Conservation (phyloP, 2,329 filamentous ascomycete genomes). For the Trichoderma sp. region DNA sequence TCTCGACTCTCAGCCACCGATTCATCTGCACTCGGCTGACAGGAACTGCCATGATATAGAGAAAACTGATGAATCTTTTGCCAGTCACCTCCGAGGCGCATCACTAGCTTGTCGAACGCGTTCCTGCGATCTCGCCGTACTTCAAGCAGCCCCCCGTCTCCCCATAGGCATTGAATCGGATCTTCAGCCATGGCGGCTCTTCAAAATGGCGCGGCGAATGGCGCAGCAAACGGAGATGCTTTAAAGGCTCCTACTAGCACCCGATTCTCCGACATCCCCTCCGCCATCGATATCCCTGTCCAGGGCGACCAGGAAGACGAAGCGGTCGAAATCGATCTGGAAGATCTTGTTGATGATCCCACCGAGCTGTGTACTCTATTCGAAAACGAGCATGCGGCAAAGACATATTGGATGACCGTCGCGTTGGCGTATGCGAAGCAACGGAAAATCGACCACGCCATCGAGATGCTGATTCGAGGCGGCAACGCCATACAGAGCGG, state of each 20-base stretch:
- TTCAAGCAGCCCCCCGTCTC: constrained; percentile 19
- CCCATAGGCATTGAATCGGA: constrained; percentile 9
- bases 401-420: constrained; percentile 97
- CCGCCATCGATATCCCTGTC: constrained; percentile 65
- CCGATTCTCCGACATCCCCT: constrained; percentile 64
- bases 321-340: constrained; percentile 87
- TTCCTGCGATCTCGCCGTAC: constrained; percentile 21
- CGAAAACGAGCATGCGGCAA: constrained; percentile 88
- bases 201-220: constrained; percentile 46
- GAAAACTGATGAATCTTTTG: constrained; percentile 31
- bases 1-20: background rate
- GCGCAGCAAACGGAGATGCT: constrained; percentile 40
- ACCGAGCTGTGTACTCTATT: constrained; percentile 93
- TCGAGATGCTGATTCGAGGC: constrained; percentile 71
- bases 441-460: constrained; percentile 82
- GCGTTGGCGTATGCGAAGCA: constrained; percentile 96
- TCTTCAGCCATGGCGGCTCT: constrained; percentile 41
- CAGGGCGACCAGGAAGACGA: constrained; percentile 65
- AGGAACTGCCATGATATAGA: constrained; percentile 12
- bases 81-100: constrained; percentile 33
- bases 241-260: constrained; percentile 44
- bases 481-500: constrained; percentile 69
- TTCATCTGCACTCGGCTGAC: background rate
- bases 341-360: constrained; percentile 87
- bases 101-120: constrained; percentile 33